Base-by-base conservation (phyloP, 2,329 filamentous ascomycete genomes). In the Didymella exigua region DNA sequence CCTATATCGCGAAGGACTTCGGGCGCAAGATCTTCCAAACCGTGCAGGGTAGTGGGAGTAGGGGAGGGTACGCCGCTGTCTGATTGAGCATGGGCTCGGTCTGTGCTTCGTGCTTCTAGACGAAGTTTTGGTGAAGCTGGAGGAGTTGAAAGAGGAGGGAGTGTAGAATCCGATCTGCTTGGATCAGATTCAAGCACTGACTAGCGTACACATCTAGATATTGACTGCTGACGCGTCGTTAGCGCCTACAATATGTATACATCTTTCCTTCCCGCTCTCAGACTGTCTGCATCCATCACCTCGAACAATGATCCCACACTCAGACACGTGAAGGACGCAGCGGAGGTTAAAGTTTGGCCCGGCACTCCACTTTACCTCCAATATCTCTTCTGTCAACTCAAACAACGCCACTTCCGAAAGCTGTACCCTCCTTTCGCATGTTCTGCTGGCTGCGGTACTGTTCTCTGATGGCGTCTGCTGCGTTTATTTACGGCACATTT, bases 21-120 rank as follows among this genome's bases (percentile, higher is more conserved):
- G 82, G 85, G 14, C 84, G 91, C 54, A 85, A 88, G 63, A 87
- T 96, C 18, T 79, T 95, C 42, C 92, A 89, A 71, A 93, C 91
- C 0, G 82, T 98, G 9, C 91, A 96, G 75, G 91, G 91, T 1
- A 84, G 88, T 37, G 90, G 91, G 7, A 89, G 87, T 55, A 86
- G 95, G 68, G 93, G 93, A 40, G 95, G 95, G 2, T 99, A 99
- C 77, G 96, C 91, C 69, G 95, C 95, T 40, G 93, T 99, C 63
- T 96, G 79, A 81, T 40, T 10, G 13, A 23, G n/a, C 16, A 3
- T 18, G 18, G 8, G 5, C 16, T 26, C 18, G 27, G 8, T 23
- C 2, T 8, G 31, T 19, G 24, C 5, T 5, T 36, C 6, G 14
- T 24, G 10, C 14, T 5, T 30, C 24, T 29, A 33, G 36, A 18